These are phyloP conservation scores for Adansonia gregorii DNA, from an alignment of 441 rosid species.

Conservation along the genomic window DNA sequence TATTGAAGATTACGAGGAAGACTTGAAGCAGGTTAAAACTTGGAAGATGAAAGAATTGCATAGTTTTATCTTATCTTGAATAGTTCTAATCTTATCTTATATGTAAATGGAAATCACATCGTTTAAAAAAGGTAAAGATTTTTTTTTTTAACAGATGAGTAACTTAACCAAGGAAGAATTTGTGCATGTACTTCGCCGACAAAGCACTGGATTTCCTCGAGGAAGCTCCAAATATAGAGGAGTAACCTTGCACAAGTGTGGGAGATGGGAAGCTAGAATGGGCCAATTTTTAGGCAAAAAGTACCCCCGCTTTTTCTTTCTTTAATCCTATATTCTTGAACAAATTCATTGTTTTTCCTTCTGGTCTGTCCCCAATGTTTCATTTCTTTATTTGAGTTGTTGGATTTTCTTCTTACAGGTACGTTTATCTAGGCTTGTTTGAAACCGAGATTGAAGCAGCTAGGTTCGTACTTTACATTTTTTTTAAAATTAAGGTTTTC, in stretches of 20 bases:
- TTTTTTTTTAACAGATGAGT: constrained; percentile 60
- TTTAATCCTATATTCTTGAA: neutral
- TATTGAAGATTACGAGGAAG: constrained; percentile 86
- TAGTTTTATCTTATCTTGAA: constrained; percentile 36
- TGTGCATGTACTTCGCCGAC: constrained; percentile 96
- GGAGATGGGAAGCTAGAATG: constrained; percentile 99
- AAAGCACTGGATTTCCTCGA: constrained; percentile 97
- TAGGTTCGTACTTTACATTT: constrained; percentile 48
- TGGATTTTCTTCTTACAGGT: constrained; percentile 48
- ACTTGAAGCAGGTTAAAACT: constrained; percentile 79
- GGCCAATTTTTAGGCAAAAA: constrained; percentile 99
- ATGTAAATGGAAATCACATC: constrained; percentile 7
- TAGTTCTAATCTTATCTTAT: constrained; percentile 25
- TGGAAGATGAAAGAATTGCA: neutral
- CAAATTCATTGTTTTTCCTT: neutral
- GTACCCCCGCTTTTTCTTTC: constrained; percentile 14
- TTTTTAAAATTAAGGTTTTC: neutral
- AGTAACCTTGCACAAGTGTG: constrained; percentile 97
- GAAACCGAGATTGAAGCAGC: constrained; percentile 97
- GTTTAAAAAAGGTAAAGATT: constrained; percentile 24
- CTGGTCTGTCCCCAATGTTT: neutral
- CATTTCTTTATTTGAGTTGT: constrained; percentile 1
- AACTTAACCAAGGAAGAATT: constrained; percentile 94
- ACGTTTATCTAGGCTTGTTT: constrained; percentile 91
- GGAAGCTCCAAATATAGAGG: constrained; percentile 99